A percentile compares a stretch with the other conserved stretches of the same genome.
Evolutionary conservation across 176 grass and related monocot species (phyloP).

Genomic region (Coix lacrymajobi): DNA sequence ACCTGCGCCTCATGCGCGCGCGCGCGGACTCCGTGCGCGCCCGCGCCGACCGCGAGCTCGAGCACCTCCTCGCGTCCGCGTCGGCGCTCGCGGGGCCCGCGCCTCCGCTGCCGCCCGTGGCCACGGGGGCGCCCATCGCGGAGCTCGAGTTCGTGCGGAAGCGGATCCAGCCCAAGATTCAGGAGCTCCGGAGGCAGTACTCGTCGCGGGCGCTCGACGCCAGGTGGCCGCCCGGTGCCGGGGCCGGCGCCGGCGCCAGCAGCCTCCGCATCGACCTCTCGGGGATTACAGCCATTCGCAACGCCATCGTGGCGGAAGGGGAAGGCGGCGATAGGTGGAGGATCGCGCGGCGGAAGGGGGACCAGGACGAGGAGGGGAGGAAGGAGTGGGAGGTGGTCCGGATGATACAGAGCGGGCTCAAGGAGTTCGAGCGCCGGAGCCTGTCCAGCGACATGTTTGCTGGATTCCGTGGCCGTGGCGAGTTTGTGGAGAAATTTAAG

Average conservation of each 20-base stretch:
- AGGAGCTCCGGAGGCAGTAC: slow-evolving; percentile 62
- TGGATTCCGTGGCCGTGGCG: slow-evolving; percentile 43
- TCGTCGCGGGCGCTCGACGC: slow-evolving; percentile 44
- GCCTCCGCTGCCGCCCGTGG: slow-evolving; percentile 14
- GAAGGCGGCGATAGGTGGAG: slow-evolving; percentile 3
- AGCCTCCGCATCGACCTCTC: slow-evolving; percentile 72
- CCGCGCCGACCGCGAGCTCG: slow-evolving; percentile 71
- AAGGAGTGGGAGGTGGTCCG: slow-evolving; percentile 67
- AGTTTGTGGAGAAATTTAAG: slow-evolving; percentile 76
- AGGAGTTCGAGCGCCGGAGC: slow-evolving; percentile 66
- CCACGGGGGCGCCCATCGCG: slow-evolving; percentile 38
- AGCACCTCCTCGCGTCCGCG: slow-evolving; percentile 41
- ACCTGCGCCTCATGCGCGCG: slow-evolving; percentile 57
- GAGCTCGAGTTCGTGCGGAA: slow-evolving; percentile 65
- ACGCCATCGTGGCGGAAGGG: slow-evolving; percentile 46
- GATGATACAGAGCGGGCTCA: slow-evolving; percentile 59
- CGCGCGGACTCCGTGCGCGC: slow-evolving; percentile 35
- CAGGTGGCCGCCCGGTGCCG: slow-evolving; percentile 14
- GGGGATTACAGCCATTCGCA: slow-evolving; percentile 34
- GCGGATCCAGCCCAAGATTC: slow-evolving; percentile 75
- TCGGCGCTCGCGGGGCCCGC: slow-evolving; percentile 24
- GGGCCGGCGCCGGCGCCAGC: slow-evolving; percentile 21
- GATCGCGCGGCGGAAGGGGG: slow-evolving; percentile 12
- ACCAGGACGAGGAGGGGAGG: background rate
- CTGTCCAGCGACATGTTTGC: slow-evolving; percentile 50